Base-by-base conservation (phyloP, 768 basidiomycete genomes). In the Naganishia antarctica region DNA sequence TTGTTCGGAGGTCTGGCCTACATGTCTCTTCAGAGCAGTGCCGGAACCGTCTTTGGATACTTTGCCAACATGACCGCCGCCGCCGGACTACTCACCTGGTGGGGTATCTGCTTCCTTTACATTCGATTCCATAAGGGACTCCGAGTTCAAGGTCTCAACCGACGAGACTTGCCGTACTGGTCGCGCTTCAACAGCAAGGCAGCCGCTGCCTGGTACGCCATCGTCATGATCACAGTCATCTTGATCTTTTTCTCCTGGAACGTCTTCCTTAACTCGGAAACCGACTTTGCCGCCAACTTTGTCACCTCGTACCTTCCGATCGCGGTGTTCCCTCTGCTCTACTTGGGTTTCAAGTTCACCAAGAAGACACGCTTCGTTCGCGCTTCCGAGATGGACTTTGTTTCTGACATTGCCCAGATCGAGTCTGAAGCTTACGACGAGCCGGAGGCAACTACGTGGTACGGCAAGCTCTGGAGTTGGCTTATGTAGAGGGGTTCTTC, bases 361-460 rank as follows among this genome's bases (percentile, higher is more conserved):
- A 83, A 80, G 63, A 82, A 81, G 71, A 78, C 79, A 45, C 79
- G 80, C 21, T 68, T 80, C 28, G 79, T 85, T 46, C 73, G 78
- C 40, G 68, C 85, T 0, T 72, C 81, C 23, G 85, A 93, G 37
- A 92, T 97, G 89, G 93, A 96, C 78, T 92, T 93, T 73, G 78
- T 85, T 45, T 81, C 82, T 5, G 84, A 86, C 65, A 80, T 88
- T 61, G 85, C 82, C 37, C 83, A 86, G 71, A 85, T 89, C 47
- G 86, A 86, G 71, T 86, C 86, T 0, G 85, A 84, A 1, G 82
- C 80, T 73, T 73, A 77, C 73, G 66, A 67, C 16, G 66, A 71
- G 32, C 87, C 90, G 21, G 84, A 85, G 15, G 88, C 91, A 2
- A 84, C 68, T 70, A 91, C 87, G 73, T 83, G 78, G 70, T 0